These are phyloP conservation scores for Hypholoma fasciculare DNA, from an alignment of 768 basidiomycete species.

Conservation along the genomic window DNA sequence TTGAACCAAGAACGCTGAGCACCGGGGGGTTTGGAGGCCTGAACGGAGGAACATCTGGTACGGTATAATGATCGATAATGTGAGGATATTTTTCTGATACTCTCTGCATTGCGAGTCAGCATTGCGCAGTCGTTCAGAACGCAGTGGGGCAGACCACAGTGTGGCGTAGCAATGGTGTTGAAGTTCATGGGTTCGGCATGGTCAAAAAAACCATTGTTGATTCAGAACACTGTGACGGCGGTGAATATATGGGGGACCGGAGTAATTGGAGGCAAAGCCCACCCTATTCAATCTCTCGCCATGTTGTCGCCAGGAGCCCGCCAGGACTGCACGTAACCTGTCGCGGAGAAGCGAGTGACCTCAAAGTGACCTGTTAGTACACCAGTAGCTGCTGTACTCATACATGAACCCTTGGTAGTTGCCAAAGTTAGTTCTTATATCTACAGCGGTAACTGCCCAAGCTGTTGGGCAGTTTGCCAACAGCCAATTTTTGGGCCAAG, in stretches of 20 bases:
- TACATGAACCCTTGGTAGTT: too few species aligned
- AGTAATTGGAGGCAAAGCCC: conserved; percentile 20
- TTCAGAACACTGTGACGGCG: conserved; percentile 51
- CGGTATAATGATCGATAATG: conserved; percentile 52
- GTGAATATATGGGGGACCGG: neutral
- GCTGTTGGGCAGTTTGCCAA: too few species aligned
- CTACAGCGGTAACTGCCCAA: too few species aligned
- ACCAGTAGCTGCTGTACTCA: too few species aligned
- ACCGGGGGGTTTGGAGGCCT: conserved; percentile 35
- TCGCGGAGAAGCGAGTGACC: conserved; percentile 71
- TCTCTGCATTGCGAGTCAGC: conserved; percentile 36
- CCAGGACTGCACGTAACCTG: conserved; percentile 83
- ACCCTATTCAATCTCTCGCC: conserved; percentile 78
- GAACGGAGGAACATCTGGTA: conserved; percentile 45
- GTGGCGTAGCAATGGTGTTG: conserved; percentile 81
- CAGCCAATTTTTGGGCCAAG: too few species aligned
- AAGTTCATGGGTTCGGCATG: conserved; percentile 75
- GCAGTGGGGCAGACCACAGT: conserved; percentile 62
- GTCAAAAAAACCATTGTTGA: conserved; percentile 71
- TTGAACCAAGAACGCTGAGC: conserved; percentile 48
- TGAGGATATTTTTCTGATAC: conserved; percentile 53
- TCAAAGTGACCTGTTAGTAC: too few species aligned
- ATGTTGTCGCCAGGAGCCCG: too few species aligned
- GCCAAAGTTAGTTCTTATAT: too few species aligned
- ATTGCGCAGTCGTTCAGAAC: neutral